Evolutionary conservation across 2,329 filamentous ascomycete species (phyloP).

Genomic region (Pyrenochaeta sp.): DNA sequence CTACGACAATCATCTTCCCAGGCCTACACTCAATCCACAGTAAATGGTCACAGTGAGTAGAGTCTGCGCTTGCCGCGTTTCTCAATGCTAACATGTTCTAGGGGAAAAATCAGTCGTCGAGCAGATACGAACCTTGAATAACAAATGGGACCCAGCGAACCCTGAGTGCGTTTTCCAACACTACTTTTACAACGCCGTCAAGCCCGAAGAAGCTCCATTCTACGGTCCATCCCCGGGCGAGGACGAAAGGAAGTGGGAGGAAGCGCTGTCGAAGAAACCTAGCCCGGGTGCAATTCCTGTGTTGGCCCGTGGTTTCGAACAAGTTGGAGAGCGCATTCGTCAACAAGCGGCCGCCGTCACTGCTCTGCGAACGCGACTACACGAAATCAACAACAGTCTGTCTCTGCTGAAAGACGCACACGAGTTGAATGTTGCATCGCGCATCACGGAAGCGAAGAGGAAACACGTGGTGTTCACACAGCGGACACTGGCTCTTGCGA

Average conservation of each 20-base stretch:
- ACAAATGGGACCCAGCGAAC: slow-evolving; percentile 76
- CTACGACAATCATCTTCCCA: slow-evolving; percentile 39
- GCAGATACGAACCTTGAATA: slow-evolving; percentile 73
- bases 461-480: slow-evolving; percentile 76
- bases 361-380: slow-evolving; percentile 74
- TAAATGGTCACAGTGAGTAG: slow-evolving; percentile 39
- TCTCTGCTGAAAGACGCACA: slow-evolving; percentile 76
- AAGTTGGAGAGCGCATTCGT: slow-evolving; percentile 74
- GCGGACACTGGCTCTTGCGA: slow-evolving; percentile 76
- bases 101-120: slow-evolving; percentile 77
- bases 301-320: slow-evolving; percentile 75
- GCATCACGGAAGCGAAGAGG: slow-evolving; percentile 74
- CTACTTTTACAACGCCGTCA: slow-evolving; percentile 88
- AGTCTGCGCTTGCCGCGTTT: background rate
- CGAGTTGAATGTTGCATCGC: slow-evolving; percentile 77
- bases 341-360: slow-evolving; percentile 74
- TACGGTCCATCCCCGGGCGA: slow-evolving; percentile 75
- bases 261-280: slow-evolving; percentile 81
- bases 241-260: slow-evolving; percentile 82
- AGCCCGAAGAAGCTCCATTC: slow-evolving; percentile 76
- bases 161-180: slow-evolving; percentile 77
- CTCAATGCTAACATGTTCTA: slow-evolving; percentile 37
- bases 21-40: slow-evolving; percentile 34
- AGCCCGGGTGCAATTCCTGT: slow-evolving; percentile 79
- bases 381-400: slow-evolving; percentile 80